These are phyloP conservation scores for Penicillium sp. DNA, from an alignment of 2,329 filamentous ascomycete species.

Conservation along the genomic window DNA sequence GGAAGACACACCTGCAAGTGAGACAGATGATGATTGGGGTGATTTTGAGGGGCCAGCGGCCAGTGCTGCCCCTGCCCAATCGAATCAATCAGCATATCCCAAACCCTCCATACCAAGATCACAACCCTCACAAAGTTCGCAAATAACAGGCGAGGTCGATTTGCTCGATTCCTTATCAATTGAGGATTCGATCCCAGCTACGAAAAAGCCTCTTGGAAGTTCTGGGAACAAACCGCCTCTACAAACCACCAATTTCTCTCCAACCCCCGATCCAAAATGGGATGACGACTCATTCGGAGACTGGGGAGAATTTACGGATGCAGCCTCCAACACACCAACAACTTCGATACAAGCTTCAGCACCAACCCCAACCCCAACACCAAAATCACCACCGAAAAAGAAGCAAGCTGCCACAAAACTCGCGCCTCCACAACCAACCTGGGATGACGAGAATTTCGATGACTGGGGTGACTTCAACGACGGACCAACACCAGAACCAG, in stretches of 20 bases:
- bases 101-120: background rate
- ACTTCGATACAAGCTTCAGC: background rate
- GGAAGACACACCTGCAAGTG: conserved; percentile 30
- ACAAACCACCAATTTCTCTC: conserved; percentile 20
- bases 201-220: background rate
- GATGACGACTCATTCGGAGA: conserved; percentile 23
- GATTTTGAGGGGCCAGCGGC: conserved; percentile 46
- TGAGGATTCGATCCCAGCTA: conserved; percentile 23
- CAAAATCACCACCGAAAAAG: conserved; percentile 6
- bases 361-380: conserved; percentile 10
- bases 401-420: conserved; percentile 5
- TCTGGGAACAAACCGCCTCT: conserved; percentile 1
- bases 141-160: conserved; percentile 22
- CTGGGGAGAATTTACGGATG: conserved; percentile 28
- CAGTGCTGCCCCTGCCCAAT: background rate
- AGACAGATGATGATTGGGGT: conserved; percentile 50
- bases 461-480: conserved; percentile 29
- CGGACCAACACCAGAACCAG: conserved; percentile 14
- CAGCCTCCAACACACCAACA: conserved; percentile 15
- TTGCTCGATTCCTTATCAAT: conserved; percentile 36
- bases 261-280: conserved; percentile 12
- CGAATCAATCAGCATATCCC: background rate
- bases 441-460: conserved; percentile 26
- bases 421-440: conserved; percentile 16
- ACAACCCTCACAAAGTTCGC: conserved; percentile 2